Conservation (phyloP, 2,329 filamentous ascomycete species). For the Epichloe sylvatica region DNA sequence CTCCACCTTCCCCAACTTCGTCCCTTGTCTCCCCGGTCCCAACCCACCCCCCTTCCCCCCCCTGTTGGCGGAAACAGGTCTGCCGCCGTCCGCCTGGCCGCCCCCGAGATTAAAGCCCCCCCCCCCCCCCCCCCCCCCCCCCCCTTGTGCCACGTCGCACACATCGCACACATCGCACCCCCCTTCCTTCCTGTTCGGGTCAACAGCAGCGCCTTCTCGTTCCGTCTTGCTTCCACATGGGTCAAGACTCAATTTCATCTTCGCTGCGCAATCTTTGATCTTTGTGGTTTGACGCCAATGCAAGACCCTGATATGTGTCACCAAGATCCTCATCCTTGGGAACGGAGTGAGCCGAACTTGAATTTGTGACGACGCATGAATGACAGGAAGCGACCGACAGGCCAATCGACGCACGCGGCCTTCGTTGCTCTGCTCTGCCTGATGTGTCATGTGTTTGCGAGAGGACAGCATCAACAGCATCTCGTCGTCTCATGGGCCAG, state of each 20-base stretch:
- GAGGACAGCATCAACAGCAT: too few relatives aligned
- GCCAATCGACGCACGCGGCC: neutral
- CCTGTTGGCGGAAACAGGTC: too few relatives aligned
- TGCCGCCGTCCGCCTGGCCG: too few relatives aligned
- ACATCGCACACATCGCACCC: neutral
- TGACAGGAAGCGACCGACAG: conserved; percentile 1
- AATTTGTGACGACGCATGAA: neutral
- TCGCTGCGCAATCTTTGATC: neutral
- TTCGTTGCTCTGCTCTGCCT: neutral
- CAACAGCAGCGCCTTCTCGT: too few relatives aligned
- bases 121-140: too few relatives aligned
- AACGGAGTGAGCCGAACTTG: neutral
- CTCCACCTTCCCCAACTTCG: too few relatives aligned
- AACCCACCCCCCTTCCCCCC: too few relatives aligned
- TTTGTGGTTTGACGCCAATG: conserved; percentile 1
- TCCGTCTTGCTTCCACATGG: neutral
- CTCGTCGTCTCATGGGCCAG: too few relatives aligned
- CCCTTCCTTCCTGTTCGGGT: conserved; percentile 2
- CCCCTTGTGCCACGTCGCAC: neutral
- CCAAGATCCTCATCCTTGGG: neutral
- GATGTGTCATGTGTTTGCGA: too few relatives aligned
- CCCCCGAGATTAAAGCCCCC: too few relatives aligned
- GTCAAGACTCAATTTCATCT: neutral
- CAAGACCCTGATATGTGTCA: conserved; percentile 2
- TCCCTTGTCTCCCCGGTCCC: too few relatives aligned